phyloP scores from a whole-genome alignment of 345 rosid genomes.

The Eucalyptus sideroxylon region DNA sequence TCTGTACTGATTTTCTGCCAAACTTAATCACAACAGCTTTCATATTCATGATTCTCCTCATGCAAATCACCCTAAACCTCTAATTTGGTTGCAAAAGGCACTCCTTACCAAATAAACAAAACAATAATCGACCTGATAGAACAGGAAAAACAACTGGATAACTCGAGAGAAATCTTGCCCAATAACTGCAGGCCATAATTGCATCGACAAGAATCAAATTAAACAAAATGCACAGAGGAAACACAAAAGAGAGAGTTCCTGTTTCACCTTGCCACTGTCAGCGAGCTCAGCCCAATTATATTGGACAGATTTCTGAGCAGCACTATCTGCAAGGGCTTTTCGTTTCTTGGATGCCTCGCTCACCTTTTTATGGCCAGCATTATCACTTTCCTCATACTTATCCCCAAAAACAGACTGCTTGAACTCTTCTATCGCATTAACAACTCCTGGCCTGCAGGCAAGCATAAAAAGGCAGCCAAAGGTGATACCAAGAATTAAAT shows the following conservation, averaged over 20 bases:
- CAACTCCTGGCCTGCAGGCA: slow-evolving; percentile 42
- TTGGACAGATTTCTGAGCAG: slow-evolving; percentile 19
- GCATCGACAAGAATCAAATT: neutral
- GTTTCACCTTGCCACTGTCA: slow-evolving; percentile 66
- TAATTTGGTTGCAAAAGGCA: neutral
- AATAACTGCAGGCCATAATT: neutral
- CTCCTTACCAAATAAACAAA: neutral
- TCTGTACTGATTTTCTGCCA: neutral
- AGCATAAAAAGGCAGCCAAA: neutral
- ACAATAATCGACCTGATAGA: neutral
- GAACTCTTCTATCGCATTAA: slow-evolving; percentile 64
- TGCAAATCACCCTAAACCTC: neutral
- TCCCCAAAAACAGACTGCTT: slow-evolving; percentile 71
- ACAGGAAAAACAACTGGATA: neutral
- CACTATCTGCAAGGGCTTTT: slow-evolving; percentile 43
- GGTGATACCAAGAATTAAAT: neutral
- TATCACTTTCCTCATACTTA: slow-evolving; percentile 32
- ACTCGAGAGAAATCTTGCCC: neutral
- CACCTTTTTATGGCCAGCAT: slow-evolving; percentile 19
- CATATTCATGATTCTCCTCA: neutral
- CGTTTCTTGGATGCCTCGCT: slow-evolving; percentile 53
- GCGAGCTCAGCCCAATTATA: slow-evolving; percentile 71
- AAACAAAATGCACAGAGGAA: neutral
- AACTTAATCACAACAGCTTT: neutral
- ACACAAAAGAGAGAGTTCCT: neutral